A percentile compares a stretch with the other conserved stretches of the same genome.
phyloP scores from a whole-genome alignment of 768 basidiomycete genomes.

The Serendipita vermifera region DNA sequence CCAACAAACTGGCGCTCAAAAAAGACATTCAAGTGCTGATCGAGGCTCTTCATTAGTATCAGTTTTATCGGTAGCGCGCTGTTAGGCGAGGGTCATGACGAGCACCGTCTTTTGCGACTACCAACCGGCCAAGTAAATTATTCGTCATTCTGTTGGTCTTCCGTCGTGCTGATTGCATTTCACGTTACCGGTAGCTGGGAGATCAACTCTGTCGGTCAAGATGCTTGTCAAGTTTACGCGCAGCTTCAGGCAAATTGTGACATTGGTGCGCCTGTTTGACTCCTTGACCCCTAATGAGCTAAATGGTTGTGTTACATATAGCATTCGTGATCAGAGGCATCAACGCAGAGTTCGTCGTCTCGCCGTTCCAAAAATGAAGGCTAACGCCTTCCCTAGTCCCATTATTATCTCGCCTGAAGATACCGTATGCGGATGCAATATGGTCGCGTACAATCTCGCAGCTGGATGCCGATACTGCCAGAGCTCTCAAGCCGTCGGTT shows the following conservation, averaged over 20 bases:
- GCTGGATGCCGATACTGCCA: constrained; percentile 1
- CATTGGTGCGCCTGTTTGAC: background rate
- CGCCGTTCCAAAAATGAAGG: background rate
- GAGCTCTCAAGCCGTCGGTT: background rate
- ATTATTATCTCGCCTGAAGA: background rate
- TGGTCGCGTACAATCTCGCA: constrained; percentile 4
- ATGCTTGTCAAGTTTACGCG: background rate
- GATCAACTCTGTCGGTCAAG: background rate
- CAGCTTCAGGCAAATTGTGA: background rate
- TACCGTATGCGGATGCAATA: background rate
- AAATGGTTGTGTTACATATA: background rate
- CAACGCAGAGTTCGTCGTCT: background rate
- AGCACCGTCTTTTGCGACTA: too few species aligned
- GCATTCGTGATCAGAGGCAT: background rate
- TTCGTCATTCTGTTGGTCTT: too few species aligned
- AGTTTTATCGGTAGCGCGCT: too few species aligned
- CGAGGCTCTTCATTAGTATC: too few species aligned
- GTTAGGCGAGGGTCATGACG: too few species aligned
- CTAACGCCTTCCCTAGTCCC: background rate
- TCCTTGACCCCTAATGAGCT: background rate
- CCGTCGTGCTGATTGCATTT: too few species aligned
- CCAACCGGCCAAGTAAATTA: too few species aligned
- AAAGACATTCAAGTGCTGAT: too few species aligned
- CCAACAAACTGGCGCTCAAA: too few species aligned
- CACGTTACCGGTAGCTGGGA: too few species aligned